Conservation (phyloP, 1,284 basidiomycete species). For the Marasmius tenuissimus region DNA sequence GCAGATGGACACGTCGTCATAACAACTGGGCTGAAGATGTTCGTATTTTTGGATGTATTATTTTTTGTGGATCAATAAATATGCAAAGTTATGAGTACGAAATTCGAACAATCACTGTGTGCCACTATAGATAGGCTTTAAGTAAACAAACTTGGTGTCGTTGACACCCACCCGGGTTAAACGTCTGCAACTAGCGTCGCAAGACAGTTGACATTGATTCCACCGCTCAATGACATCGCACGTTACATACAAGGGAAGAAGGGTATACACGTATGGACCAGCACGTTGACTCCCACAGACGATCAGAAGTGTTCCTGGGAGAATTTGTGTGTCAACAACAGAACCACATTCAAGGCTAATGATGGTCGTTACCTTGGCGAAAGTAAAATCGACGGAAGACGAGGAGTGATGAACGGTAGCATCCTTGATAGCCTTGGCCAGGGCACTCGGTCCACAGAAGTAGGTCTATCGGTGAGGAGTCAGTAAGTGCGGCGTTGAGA, state of each 20-base stretch:
- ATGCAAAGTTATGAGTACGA: not conserved
- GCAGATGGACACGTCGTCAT: constrained; percentile 27
- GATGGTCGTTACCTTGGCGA: constrained; percentile 61
- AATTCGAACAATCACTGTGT: no score
- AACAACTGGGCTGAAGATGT: not conserved
- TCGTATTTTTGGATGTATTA: not conserved
- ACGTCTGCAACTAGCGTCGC: not conserved
- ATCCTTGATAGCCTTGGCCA: constrained; percentile 75
- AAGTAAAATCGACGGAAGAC: constrained; percentile 67
- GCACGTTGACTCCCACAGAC: not conserved
- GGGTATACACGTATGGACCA: constrained; percentile 3
- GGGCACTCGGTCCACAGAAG: constrained; percentile 76
- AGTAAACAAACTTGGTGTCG: no score
- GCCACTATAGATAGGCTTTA: no score
- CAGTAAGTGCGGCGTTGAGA: constrained; percentile 5
- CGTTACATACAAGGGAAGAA: constrained; percentile 8
- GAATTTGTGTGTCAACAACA: not conserved
- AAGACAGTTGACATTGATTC: constrained; percentile 2
- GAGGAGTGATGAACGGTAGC: constrained; percentile 58
- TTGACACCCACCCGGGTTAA: no score
- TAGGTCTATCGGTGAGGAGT: constrained; percentile 58
- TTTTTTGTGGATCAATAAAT: not conserved
- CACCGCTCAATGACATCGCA: constrained; percentile 1
- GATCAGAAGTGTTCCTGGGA: constrained; percentile 63
- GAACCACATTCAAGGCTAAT: not conserved